Evolutionary conservation across 2,329 filamentous ascomycete species (phyloP).

Genomic region (Cladophialophora yegresii): DNA sequence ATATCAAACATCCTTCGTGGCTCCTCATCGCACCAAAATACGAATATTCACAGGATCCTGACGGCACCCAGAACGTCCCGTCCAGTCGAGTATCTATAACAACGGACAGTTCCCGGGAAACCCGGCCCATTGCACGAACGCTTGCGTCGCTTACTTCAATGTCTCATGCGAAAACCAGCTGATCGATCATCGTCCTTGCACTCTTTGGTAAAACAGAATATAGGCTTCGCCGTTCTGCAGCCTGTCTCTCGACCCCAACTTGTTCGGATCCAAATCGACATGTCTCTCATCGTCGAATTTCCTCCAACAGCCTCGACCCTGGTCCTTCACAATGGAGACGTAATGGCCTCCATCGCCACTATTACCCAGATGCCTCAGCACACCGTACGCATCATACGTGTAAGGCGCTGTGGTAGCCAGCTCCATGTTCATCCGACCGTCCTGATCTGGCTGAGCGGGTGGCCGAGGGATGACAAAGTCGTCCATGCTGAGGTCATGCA

Average conservation of each 20-base stretch:
- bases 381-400: conserved; percentile 81
- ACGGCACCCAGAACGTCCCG: background rate
- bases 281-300: conserved; percentile 62
- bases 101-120: background rate
- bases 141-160: conserved; percentile 2
- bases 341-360: conserved; percentile 77
- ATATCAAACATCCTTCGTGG: background rate
- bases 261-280: conserved; percentile 59
- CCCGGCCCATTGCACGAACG: background rate
- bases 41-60: background rate
- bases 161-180: background rate
- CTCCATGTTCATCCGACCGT: conserved; percentile 39
- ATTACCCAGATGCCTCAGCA: conserved; percentile 73
- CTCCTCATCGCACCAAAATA: background rate
- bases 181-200: conserved; percentile 37
- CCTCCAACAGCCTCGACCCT: conserved; percentile 60
- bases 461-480: conserved; percentile 60
- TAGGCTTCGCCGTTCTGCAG: conserved; percentile 66
- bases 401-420: conserved; percentile 57
- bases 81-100: background rate
- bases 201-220: conserved; percentile 64
- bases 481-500: conserved; percentile 67
- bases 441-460: conserved; percentile 38
- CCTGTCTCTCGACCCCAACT: conserved; percentile 51
- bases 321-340: conserved; percentile 67